phyloP scores from a whole-genome alignment of 345 rosid genomes.

The Salix koriyanagi region DNA sequence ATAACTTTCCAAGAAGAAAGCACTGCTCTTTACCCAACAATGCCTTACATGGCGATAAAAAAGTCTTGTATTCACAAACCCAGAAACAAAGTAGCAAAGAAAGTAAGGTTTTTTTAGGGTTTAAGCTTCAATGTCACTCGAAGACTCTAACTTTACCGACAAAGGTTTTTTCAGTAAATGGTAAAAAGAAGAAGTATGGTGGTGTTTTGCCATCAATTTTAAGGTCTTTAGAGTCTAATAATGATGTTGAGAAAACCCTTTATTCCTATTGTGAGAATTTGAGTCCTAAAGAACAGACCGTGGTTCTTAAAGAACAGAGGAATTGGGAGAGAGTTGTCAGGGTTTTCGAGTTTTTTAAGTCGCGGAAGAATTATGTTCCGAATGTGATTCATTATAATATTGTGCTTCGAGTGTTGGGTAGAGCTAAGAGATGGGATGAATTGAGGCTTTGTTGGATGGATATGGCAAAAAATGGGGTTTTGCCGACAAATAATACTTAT shows the following conservation, averaged over 20 bases:
- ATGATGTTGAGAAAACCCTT: constrained; percentile 54
- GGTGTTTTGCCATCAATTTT: constrained; percentile 62
- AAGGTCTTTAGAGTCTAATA: constrained; percentile 50
- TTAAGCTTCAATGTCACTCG: constrained; percentile 48
- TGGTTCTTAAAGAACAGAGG: constrained; percentile 67
- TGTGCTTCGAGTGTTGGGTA: constrained; percentile 71
- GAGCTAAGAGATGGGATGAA: constrained; percentile 85
- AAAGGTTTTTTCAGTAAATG: constrained; percentile 31
- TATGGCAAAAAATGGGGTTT: constrained; percentile 68
- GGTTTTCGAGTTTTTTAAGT: constrained; percentile 70
- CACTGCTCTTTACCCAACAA: constrained; percentile 5
- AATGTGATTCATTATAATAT: constrained; percentile 81
- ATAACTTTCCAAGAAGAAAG: background rate
- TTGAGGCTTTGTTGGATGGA: constrained; percentile 75
- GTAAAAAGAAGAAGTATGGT: constrained; percentile 42
- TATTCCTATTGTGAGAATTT: constrained; percentile 43
- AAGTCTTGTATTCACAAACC: constrained; percentile 1
- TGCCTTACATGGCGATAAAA: background rate
- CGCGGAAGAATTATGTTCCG: constrained; percentile 54
- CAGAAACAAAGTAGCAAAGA: constrained; percentile 23
- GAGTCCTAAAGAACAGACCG: constrained; percentile 76
- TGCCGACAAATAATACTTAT: constrained; percentile 72
- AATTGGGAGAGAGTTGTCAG: constrained; percentile 51
- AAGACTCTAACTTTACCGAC: constrained; percentile 35
- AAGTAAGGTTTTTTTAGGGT: constrained; percentile 34